Evolutionary conservation across 2,329 filamentous ascomycete species (phyloP).

Genomic region (Raffaelea arxii): DNA sequence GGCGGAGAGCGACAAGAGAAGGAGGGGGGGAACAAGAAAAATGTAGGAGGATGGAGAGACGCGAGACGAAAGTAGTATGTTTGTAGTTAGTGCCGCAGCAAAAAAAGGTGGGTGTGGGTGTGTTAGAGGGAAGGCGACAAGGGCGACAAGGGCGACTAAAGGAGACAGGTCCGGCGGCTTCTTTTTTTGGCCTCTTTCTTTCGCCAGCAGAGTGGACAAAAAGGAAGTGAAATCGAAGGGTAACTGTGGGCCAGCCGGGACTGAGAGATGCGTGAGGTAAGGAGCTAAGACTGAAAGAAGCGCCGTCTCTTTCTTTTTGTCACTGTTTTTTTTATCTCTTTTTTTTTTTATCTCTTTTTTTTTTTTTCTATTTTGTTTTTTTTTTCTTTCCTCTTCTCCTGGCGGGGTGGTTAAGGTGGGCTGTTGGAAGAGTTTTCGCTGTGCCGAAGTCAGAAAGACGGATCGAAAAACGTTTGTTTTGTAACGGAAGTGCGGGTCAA

Average conservation of each 20-base stretch:
- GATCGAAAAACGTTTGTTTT: neutral
- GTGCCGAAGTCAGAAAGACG: neutral
- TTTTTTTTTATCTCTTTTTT: neutral
- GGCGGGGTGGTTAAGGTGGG: too few species aligned
- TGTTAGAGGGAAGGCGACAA: neutral
- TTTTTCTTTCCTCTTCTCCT: neutral
- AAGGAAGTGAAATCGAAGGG: constrained; percentile 8
- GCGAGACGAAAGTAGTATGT: neutral
- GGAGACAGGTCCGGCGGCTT: too few species aligned
- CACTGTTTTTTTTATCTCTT: neutral
- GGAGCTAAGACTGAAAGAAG: neutral
- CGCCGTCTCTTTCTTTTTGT: neutral
- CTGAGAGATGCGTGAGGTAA: constrained; percentile 9
- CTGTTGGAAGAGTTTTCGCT: too few species aligned
- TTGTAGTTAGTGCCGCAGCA: neutral
- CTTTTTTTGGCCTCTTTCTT: neutral
- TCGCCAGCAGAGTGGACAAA: too few species aligned
- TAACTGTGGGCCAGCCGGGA: constrained; percentile 14
- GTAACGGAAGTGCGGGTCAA: neutral
- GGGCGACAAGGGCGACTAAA: too few species aligned
- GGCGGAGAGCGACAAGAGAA: neutral
- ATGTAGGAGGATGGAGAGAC: constrained; percentile 4
- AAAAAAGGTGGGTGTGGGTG: neutral
- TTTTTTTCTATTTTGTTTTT: neutral
- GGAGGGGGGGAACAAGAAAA: neutral